phyloP scores from a whole-genome alignment of 192 early-diverging fungal species.

The Dimargaris xerosporica region DNA sequence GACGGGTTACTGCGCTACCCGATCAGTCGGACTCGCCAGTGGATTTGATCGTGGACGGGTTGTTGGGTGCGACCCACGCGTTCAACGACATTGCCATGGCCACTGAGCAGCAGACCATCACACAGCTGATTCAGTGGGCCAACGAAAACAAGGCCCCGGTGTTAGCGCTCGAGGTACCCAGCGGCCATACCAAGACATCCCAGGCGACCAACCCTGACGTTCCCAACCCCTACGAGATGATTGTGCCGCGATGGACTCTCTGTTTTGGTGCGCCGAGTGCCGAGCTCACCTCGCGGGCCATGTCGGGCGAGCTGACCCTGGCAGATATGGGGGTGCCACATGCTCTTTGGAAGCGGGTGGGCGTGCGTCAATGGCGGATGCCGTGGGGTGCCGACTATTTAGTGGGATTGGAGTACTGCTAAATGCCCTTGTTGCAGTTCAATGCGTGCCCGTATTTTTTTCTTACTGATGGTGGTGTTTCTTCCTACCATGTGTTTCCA shows the following conservation, averaged over 20 bases:
- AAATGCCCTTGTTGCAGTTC: neutral
- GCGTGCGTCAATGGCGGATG: slow-evolving; percentile 31
- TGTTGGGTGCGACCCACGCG: slow-evolving; percentile 42
- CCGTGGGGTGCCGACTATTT: slow-evolving; percentile 47
- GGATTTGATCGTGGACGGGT: slow-evolving; percentile 59
- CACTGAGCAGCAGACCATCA: slow-evolving; percentile 21
- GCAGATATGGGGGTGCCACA: slow-evolving; percentile 62
- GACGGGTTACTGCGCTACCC: slow-evolving; percentile 35
- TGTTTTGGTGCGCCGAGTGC: slow-evolving; percentile 56
- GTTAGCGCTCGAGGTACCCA: slow-evolving; percentile 53
- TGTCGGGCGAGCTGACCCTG: slow-evolving; percentile 56
- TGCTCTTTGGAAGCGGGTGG: slow-evolving; percentile 38
- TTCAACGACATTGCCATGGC: slow-evolving; percentile 33
- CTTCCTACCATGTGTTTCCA: no score
- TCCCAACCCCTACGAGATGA: neutral
- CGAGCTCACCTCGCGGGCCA: slow-evolving; percentile 36
- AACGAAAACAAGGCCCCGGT: slow-evolving; percentile 46
- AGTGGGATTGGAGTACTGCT: slow-evolving; percentile 31
- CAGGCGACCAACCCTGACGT: neutral
- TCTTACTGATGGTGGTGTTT: no score
- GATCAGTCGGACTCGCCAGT: slow-evolving; percentile 32
- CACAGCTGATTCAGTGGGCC: slow-evolving; percentile 51
- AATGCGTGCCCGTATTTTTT: no score
- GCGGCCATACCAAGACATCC: slow-evolving; percentile 21
- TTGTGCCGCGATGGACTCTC: slow-evolving; percentile 55